A percentile compares a stretch with the other conserved stretches of the same genome.
phyloP scores from a whole-genome alignment of 2,329 filamentous ascomycete species.

The Fusarium clavum region DNA sequence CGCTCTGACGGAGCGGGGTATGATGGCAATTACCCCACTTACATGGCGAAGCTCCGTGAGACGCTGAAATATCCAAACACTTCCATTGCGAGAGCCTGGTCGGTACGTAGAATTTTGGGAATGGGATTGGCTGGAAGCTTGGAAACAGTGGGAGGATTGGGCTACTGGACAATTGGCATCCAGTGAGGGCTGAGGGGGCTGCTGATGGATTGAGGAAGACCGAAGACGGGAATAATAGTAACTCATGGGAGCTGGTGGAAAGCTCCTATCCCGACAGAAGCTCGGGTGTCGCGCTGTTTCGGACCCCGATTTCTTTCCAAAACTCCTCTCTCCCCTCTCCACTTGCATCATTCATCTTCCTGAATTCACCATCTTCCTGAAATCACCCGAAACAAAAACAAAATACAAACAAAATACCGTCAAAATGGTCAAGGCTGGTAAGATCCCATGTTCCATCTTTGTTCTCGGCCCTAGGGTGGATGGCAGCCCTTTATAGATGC shows the following conservation, averaged over 20 bases:
- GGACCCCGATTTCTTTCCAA: conserved; percentile 43
- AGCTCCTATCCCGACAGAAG: conserved; percentile 18
- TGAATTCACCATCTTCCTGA: conserved; percentile 33
- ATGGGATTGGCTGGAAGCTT: conserved; percentile 30
- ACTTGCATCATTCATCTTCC: conserved; percentile 37
- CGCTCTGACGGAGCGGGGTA: conserved; percentile 40
- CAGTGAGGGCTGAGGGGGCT: conserved; percentile 3
- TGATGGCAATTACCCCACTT: conserved; percentile 34
- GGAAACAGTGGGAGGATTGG: conserved; percentile 1
- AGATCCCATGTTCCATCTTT: conserved; percentile 48
- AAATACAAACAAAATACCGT: conserved; percentile 50
- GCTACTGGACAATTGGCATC: background rate
- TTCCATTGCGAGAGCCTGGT: conserved; percentile 25
- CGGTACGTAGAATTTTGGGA: background rate
- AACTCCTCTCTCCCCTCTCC: conserved; percentile 45
- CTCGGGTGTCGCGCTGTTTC: conserved; percentile 33
- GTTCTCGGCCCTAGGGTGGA: conserved; percentile 15
- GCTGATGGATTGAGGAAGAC: conserved; percentile 3
- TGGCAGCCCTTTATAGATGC: conserved; percentile 45
- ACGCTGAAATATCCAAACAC: conserved; percentile 26
- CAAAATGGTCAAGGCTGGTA: conserved; percentile 99
- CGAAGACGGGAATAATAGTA: background rate
- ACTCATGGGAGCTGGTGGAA: conserved; percentile 9
- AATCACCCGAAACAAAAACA: conserved; percentile 30
- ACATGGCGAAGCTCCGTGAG: conserved; percentile 19